Base-by-base conservation (phyloP, 176 grass and related monocot species). In the maize (Zea mays) region DNA sequence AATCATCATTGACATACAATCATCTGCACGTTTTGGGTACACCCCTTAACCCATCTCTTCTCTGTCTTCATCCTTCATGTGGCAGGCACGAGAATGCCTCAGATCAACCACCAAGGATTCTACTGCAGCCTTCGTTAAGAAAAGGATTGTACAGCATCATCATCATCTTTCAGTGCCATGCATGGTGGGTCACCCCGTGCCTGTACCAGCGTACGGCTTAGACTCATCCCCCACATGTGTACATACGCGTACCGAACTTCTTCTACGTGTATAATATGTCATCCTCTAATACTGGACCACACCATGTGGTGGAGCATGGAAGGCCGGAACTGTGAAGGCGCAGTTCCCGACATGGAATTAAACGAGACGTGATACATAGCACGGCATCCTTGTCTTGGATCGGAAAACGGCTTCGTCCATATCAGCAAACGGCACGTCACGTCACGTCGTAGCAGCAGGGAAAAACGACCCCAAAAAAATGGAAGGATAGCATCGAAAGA, bases 261-360 rank as follows among this genome's bases (percentile, higher is more conserved):
- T 65, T 57, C 1, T 40, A 38, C 60, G 33, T 45, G 27, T 27
- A 27, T 27, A 27, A 27, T 27, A 27, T 27, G 27, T 46, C 71
- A 17, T 73, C 42, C n/a, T 48, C 44, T 2, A 2, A 60, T 8
- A 40, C 34, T 19, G 51, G 73, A 62, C 64, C 80, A 46, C 64
- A 62, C 65, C 81, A 83, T 37, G 81, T 77, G 64, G n/a, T 27
- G 51, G 51, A 52, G 17, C 50, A 52, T 17, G 50, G 15, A 17
- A 16, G 49, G 50, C 51, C n/a, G 51, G 51, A 55, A 51, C 3
- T 20, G 56, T 20, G 56, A 11, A 40, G 61, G 10, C 37, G 10
- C 60, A 38, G 9, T 10, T 50, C 35, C 74, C 60, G 45, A 50
- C 74, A 76, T 36, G 58, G 74, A 11, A 35, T 37, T 62, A 37